These are phyloP conservation scores for Camelina sativa DNA, from an alignment of 345 rosid genomes.

Conservation along the genomic window DNA sequence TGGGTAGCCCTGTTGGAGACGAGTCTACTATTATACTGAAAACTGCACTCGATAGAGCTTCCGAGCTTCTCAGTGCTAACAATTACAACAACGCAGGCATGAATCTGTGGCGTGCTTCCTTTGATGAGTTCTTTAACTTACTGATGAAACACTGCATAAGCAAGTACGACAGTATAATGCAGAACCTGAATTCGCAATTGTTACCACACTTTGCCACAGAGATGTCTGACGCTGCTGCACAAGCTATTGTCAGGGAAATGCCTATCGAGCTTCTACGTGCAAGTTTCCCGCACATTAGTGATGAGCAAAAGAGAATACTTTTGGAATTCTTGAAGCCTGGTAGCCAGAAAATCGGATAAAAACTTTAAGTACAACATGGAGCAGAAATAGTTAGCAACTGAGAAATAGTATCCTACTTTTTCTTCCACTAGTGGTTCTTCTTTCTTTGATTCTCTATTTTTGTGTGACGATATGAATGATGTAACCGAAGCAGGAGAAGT, in stretches of 20 bases:
- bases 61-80: slow-evolving; percentile 63
- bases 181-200: slow-evolving; percentile 52
- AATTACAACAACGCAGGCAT: slow-evolving; percentile 56
- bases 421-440: neutral
- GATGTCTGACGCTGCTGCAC: slow-evolving; percentile 58
- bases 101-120: slow-evolving; percentile 87
- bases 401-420: slow-evolving; percentile 2
- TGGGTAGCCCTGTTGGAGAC: slow-evolving; percentile 75
- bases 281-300: slow-evolving; percentile 70
- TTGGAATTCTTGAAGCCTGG: slow-evolving; percentile 76
- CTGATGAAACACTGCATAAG: slow-evolving; percentile 78
- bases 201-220: slow-evolving; percentile 45
- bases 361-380: neutral
- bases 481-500: slow-evolving; percentile 2
- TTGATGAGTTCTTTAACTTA: slow-evolving; percentile 82
- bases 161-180: slow-evolving; percentile 80
- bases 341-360: slow-evolving; percentile 34
- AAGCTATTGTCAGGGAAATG: slow-evolving; percentile 82
- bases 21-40: slow-evolving; percentile 67
- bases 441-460: neutral
- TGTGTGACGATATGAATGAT: slow-evolving; percentile 13
- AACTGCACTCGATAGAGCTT: slow-evolving; percentile 74
- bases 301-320: slow-evolving; percentile 70
- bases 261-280: slow-evolving; percentile 81
- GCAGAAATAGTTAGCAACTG: slow-evolving; percentile 10